Evolutionary conservation across 1,284 basidiomycete species (phyloP).

Genomic region (Cystobasidium sp.): DNA sequence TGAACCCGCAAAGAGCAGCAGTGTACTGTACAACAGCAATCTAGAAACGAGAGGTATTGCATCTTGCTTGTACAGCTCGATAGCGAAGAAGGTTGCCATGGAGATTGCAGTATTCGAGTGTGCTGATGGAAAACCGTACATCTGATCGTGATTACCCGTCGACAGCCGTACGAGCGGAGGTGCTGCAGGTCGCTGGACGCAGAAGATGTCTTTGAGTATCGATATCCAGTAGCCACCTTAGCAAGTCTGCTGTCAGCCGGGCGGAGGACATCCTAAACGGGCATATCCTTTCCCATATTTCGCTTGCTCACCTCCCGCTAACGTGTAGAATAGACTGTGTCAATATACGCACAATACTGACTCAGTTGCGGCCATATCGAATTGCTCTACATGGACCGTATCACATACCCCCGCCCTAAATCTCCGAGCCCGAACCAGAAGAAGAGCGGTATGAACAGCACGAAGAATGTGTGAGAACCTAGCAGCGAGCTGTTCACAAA

Average conservation of each 20-base stretch:
- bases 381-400: not conserved
- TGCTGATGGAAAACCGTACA: conserved; percentile 94
- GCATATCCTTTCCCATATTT: too few species aligned
- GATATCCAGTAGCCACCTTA: conserved; percentile 53
- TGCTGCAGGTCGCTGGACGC: conserved; percentile 84
- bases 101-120: conserved; percentile 64
- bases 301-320: conserved; percentile 65
- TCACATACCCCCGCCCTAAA: conserved; percentile 74
- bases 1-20: conserved; percentile 11
- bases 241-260: not conserved
- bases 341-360: conserved; percentile 59
- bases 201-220: conserved; percentile 69
- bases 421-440: conserved; percentile 82
- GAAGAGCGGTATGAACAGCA: conserved; percentile 79
- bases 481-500: conserved; percentile 89
- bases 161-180: conserved; percentile 82
- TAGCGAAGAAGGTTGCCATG: conserved; percentile 18
- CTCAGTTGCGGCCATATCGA: too few species aligned
- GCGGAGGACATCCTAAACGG: too few species aligned
- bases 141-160: conserved; percentile 59
- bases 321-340: conserved; percentile 73
- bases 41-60: not conserved
- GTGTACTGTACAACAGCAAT: conserved; percentile 1
- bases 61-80: conserved; percentile 5
- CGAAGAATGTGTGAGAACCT: conserved; percentile 85